A percentile compares a stretch with the other conserved stretches of the same genome.
Evolutionary conservation across 805 yeast genomes (phyloP).

Genomic region (Candida sakaeoensis): DNA sequence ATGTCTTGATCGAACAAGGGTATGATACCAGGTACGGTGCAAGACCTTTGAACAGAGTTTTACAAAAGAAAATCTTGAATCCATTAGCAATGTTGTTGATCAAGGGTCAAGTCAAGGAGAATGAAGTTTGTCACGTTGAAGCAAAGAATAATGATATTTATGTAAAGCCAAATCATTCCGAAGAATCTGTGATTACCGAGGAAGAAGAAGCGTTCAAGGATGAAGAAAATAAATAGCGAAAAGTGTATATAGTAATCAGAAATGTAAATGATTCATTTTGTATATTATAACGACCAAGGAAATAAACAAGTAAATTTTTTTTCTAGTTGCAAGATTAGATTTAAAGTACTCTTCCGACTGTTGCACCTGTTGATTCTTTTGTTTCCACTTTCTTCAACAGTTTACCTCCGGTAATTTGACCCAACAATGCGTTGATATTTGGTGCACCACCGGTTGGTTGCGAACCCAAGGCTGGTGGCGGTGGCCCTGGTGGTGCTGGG

Average conservation of each 20-base stretch:
- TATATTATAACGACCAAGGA: too few relatives aligned
- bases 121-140: constrained; percentile 28
- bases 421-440: constrained; percentile 44
- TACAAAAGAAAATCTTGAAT: constrained; percentile 79
- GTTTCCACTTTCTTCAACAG: constrained; percentile 50
- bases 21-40: constrained; percentile 95
- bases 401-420: constrained; percentile 55
- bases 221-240: background rate
- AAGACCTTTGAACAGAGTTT: constrained; percentile 86
- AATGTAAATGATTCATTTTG: too few relatives aligned
- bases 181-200: constrained; percentile 5
- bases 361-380: constrained; percentile 42
- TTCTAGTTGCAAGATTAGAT: constrained; percentile 1
- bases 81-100: constrained; percentile 81
- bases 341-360: constrained; percentile 47
- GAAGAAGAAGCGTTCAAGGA: constrained; percentile 6
- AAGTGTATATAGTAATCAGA: background rate
- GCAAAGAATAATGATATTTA: constrained; percentile 22
- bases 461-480: constrained; percentile 22
- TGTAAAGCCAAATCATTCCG: constrained; percentile 32
- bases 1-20: constrained; percentile 78
- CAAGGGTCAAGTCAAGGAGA: constrained; percentile 64
- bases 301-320: background rate
- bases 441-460: constrained; percentile 28
- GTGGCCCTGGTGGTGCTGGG: constrained; percentile 21